Conservation (phyloP, 768 basidiomycete genomes). For the Pleurotus tuber-regium region DNA sequence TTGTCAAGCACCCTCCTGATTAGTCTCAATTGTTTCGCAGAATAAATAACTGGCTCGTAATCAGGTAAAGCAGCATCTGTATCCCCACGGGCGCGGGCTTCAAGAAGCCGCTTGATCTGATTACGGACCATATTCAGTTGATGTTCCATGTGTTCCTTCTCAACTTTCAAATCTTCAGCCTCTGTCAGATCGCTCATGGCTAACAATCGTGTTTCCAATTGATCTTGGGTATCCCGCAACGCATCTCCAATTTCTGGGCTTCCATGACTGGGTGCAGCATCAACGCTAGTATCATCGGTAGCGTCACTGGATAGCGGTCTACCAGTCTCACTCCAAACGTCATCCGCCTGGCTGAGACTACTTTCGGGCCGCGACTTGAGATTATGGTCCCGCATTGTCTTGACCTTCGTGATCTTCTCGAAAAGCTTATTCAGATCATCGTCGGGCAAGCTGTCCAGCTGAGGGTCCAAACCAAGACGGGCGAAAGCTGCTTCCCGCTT, state of each 20-base stretch:
- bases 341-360: constrained; percentile 82
- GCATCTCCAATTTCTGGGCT: constrained; percentile 69
- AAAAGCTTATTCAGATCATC: constrained; percentile 92
- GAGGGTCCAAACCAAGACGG: constrained; percentile 81
- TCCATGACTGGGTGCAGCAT: constrained; percentile 53
- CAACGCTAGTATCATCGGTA: constrained; percentile 88
- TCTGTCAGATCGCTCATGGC: constrained; percentile 56
- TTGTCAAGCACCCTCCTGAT: constrained; percentile 80
- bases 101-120: constrained; percentile 80
- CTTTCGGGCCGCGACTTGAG: constrained; percentile 85
- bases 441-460: constrained; percentile 90
- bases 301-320: constrained; percentile 75
- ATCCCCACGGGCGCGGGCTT: constrained; percentile 77
- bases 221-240: constrained; percentile 69
- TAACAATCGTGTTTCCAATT: constrained; percentile 71
- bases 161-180: constrained; percentile 82
- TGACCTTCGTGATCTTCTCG: constrained; percentile 92
- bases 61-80: constrained; percentile 55
- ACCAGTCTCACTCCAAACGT: constrained; percentile 88
- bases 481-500: constrained; percentile 92
- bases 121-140: constrained; percentile 77
- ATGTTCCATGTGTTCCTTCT: constrained; percentile 92
- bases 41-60: constrained; percentile 82
- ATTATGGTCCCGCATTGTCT: constrained; percentile 81
- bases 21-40: constrained; percentile 76